Evolutionary conservation across 371 early-diverging fungal genomes (phyloP).

Genomic region (Lichtheimia corymbifera): DNA sequence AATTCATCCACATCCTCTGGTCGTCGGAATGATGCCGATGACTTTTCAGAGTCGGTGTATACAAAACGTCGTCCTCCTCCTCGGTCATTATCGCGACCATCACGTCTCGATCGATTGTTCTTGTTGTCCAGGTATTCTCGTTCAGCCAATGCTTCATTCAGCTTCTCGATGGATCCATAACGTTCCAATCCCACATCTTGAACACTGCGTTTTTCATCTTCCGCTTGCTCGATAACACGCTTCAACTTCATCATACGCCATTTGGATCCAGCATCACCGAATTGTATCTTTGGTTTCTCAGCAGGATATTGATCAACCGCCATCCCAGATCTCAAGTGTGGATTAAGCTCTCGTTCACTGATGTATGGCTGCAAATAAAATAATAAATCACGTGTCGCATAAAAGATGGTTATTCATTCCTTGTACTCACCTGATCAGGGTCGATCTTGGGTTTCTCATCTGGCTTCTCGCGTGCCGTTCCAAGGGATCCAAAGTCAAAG

Average conservation of each 20-base stretch:
- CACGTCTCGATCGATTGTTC: conserved; percentile 23
- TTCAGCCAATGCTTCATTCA: conserved; percentile 69
- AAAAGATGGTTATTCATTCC: not conserved
- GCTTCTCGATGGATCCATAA: conserved; percentile 70
- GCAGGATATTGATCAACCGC: conserved; percentile 51
- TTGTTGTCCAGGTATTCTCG: conserved; percentile 61
- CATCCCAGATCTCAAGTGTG: conserved; percentile 45
- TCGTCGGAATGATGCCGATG: conserved; percentile 19
- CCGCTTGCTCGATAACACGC: conserved; percentile 69
- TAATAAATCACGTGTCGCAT: not conserved
- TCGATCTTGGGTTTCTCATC: conserved; percentile 35
- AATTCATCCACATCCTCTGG: conserved; percentile 44
- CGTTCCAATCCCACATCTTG: conserved; percentile 75
- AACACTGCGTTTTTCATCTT: conserved; percentile 63
- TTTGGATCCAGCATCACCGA: conserved; percentile 76
- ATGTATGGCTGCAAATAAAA: conserved; percentile 36
- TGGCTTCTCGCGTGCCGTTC: conserved; percentile 25
- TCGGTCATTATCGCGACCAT: conserved; percentile 3
- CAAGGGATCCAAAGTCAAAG: conserved; percentile 46
- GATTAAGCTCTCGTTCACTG: conserved; percentile 57
- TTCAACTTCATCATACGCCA: conserved; percentile 87
- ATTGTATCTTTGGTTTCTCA: conserved; percentile 28
- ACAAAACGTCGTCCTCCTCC: conserved; percentile 27
- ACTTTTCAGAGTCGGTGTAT: conserved; percentile 30
- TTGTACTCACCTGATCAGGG: conserved; percentile 38